Evolutionary conservation across 495 filamentous ascomycete genomes (phyloP), one percentile per base, ranked within the genome.

Genomic region (Podospora sp.): DNA sequence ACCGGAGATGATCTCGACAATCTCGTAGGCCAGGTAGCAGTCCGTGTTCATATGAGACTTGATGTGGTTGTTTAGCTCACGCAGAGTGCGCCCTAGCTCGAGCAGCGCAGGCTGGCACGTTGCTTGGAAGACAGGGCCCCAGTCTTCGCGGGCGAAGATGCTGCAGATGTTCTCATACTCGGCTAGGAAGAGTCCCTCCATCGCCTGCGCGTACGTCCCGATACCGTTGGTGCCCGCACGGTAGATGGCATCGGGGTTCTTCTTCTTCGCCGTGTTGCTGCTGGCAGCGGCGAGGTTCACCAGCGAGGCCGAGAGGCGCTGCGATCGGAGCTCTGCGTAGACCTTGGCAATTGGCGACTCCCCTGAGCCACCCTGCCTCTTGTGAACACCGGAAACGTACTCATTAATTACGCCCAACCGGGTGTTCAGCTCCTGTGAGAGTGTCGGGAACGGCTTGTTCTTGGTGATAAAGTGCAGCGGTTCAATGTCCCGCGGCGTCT

Each of bases 401-500:
- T 80, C 80, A 69, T 83, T 85, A 65, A 87, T 82, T 53, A 85
- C 69, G 58, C 80, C 82, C n/a, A 84, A 61, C 59, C 76, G 70
- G 20, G 78, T 81, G 49, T 82, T 80, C 68, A 81, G 82, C 69
- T 86, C 84, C 60, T 82, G 81, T 14, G 79, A 77, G 20, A 87
- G 74, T 18, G 77, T 65, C 40, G 81, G 81, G 65, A 82, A 82
- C 1, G 78, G 78, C 70, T 80, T 85, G 84, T 91, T 85, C 76
- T 97, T 97, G n/a, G 91, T 97, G 71, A 97, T 87, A 73, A 91
- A 97, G 72, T 97, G 91, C 51, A 98, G 79, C 7, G 96, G 94
- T 70, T 99, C 95, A 33, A 97, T 86, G 1, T 90, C 84, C 60
- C 85, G 83, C 8, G 89, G 85, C 21, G 92, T 88, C 69, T 96